Conservation (phyloP, 371 early-diverging fungal species). For the Chytridium lagenaria region DNA sequence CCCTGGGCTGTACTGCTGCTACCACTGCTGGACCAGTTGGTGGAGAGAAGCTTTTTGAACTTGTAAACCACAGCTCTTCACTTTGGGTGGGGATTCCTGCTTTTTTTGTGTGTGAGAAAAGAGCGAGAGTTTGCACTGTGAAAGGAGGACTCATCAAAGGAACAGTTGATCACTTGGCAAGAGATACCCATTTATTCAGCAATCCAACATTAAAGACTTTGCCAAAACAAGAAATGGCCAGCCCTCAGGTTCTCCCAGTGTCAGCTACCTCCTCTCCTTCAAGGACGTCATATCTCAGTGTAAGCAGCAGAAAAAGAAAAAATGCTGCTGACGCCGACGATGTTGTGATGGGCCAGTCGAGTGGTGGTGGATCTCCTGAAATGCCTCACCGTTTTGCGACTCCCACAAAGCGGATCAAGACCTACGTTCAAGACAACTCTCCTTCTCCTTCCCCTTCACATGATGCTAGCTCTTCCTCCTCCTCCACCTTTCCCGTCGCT, state of each 20-base stretch:
- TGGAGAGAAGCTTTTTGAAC: no score
- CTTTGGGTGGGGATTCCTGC: no score
- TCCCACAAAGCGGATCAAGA: constrained; percentile 8
- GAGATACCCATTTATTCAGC: no score
- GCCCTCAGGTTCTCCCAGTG: neutral
- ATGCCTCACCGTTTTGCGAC: neutral
- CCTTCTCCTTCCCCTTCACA: neutral
- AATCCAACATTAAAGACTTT: no score
- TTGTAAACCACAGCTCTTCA: no score
- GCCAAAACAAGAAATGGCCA: neutral
- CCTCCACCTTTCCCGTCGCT: constrained; percentile 25
- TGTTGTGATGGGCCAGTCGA: neutral
- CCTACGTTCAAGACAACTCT: neutral
- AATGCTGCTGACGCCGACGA: constrained; percentile 2
- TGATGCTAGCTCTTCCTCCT: neutral
- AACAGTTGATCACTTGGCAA: no score
- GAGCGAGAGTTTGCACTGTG: no score
- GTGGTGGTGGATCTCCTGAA: neutral
- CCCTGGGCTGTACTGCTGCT: no score
- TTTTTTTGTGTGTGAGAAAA: no score
- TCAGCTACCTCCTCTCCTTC: neutral
- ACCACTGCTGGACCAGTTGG: no score
- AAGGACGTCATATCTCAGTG: neutral
- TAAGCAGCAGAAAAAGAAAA: neutral
- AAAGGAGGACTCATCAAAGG: no score